Percentiles rank a stretch among this genome's conserved stretches.
Evolutionary conservation across 495 filamentous ascomycete species (phyloP).

Genomic region (Hypoxylon rickii): DNA sequence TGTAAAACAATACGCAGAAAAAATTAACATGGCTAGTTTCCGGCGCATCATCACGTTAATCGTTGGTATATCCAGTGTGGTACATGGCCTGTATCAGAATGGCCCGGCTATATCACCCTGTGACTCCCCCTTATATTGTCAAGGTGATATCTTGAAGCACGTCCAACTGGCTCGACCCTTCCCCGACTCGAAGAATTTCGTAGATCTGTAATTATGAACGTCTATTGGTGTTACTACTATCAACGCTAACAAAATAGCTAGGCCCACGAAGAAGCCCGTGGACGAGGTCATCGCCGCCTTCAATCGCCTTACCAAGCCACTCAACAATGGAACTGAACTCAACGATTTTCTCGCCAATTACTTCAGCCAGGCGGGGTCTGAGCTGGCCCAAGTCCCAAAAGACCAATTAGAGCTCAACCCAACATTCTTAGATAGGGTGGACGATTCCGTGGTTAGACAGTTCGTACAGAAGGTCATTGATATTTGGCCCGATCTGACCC

Average conservation of each 20-base stretch:
- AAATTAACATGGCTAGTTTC: too few species aligned
- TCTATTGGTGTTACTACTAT: neutral
- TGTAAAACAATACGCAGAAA: too few species aligned
- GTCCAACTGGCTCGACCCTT: slow-evolving; percentile 55
- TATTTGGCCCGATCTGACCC: slow-evolving; percentile 58
- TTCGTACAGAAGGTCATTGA: slow-evolving; percentile 53
- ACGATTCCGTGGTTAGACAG: slow-evolving; percentile 50
- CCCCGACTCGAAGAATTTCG: slow-evolving; percentile 56
- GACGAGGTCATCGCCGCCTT: slow-evolving; percentile 52
- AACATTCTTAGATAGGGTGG: slow-evolving; percentile 47
- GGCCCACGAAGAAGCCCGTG: slow-evolving; percentile 51
- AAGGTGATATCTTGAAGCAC: slow-evolving; percentile 51
- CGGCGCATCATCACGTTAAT: slow-evolving; percentile 38
- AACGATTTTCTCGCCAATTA: slow-evolving; percentile 48
- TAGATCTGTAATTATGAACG: slow-evolving; percentile 51
- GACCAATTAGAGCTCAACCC: slow-evolving; percentile 47
- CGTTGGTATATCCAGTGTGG: slow-evolving; percentile 20
- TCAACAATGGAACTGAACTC: slow-evolving; percentile 55
- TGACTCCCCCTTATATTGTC: slow-evolving; percentile 56
- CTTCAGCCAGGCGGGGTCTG: slow-evolving; percentile 53
- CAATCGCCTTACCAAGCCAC: slow-evolving; percentile 46
- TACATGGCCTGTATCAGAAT: slow-evolving; percentile 49
- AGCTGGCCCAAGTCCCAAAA: slow-evolving; percentile 49
- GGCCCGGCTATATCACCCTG: slow-evolving; percentile 53
- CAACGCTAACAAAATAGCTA: slow-evolving; percentile 25